These are phyloP conservation scores for Luffa aegyptiaca DNA, from an alignment of 306 rosid species.

Conservation along the genomic window DNA sequence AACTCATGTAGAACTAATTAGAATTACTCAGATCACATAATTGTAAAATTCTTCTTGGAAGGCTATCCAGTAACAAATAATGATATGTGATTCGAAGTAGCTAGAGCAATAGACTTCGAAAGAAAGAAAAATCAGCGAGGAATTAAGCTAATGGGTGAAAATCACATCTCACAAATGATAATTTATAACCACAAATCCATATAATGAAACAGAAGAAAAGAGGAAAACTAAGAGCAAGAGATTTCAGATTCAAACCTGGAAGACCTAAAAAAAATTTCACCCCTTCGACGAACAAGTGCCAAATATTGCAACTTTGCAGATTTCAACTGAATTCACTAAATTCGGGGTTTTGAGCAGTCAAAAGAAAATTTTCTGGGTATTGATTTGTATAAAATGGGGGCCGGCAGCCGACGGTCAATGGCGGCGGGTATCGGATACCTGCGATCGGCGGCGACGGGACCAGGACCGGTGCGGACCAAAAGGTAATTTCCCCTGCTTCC, in stretches of 20 bases:
- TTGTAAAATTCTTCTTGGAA: neutral
- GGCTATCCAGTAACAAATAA: neutral
- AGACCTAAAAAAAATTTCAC: neutral
- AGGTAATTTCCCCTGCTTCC: neutral
- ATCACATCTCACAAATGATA: neutral
- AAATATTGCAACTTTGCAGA: neutral
- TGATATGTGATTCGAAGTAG: neutral
- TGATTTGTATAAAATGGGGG: no score
- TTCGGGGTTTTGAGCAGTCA: no score
- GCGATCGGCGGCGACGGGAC: neutral
- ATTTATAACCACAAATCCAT: neutral
- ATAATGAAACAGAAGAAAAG: neutral
- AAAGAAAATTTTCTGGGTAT: no score
- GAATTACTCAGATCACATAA: neutral
- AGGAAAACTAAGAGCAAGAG: neutral
- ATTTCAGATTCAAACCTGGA: neutral
- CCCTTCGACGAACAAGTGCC: neutral
- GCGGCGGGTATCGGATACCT: no score
- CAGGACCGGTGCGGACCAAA: neutral
- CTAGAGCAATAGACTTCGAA: neutral
- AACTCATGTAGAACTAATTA: no score
- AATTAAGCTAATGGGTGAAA: neutral
- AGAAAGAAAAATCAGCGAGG: neutral
- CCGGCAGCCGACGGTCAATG: no score
- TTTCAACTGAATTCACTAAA: no score